These are phyloP conservation scores for Alternaria angustiovoidea DNA, from an alignment of 2,329 filamentous ascomycete species.

Conservation along the genomic window DNA sequence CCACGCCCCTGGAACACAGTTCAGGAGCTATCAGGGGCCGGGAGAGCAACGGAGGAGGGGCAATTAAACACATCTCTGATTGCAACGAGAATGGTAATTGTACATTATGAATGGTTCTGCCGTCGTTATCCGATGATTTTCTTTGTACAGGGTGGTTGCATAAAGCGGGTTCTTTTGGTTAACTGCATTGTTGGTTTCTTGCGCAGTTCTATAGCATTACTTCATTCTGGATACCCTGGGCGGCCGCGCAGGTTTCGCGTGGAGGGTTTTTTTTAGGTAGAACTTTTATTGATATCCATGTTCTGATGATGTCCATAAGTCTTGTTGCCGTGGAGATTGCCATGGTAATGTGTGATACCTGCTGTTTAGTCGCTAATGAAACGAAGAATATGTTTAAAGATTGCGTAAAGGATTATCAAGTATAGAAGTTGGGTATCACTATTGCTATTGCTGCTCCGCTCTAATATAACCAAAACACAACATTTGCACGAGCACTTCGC, in stretches of 20 bases:
- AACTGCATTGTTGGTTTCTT: not conserved
- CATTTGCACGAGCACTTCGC: slow-evolving; percentile 40
- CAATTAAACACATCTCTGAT: slow-evolving; percentile 14
- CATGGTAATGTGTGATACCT: not conserved
- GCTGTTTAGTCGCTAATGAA: not conserved
- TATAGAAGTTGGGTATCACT: not conserved
- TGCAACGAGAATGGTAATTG: not conserved
- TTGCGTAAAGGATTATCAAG: not conserved
- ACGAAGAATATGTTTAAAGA: not conserved
- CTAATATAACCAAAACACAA: not conserved
- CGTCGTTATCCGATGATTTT: not conserved
- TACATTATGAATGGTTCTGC: not conserved
- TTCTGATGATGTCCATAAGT: not conserved
- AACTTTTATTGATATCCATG: not conserved
- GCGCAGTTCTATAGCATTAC: not conserved
- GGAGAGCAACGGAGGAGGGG: slow-evolving; percentile 34
- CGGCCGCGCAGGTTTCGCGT: not conserved
- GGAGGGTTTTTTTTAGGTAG: not conserved
- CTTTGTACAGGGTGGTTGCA: not conserved
- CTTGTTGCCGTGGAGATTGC: not conserved
- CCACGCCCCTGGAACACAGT: slow-evolving; percentile 46
- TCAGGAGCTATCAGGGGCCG: slow-evolving; percentile 44
- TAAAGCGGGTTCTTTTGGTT: not conserved
- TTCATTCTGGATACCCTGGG: not conserved
- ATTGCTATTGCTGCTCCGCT: not conserved